Evolutionary conservation across 352 stramenopile genomes (phyloP), one percentile per base, ranked within the genome.

Genomic region (Pythium apleroticum): DNA sequence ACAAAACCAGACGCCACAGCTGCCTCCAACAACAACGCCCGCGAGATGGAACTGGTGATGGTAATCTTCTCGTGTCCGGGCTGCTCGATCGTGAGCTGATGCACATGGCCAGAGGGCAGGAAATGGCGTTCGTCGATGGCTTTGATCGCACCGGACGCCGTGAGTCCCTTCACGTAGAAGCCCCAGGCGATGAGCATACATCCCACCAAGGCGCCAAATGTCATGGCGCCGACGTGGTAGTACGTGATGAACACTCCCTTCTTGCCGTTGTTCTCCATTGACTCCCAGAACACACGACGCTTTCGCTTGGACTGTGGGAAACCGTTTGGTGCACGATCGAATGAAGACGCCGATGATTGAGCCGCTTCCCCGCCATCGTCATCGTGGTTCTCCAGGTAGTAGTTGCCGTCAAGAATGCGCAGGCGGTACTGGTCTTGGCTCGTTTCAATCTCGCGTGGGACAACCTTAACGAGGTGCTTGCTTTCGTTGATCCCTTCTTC

Each of bases 221-320:
- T 66, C 82, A 91, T 88, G 7, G 78, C 80, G 14, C 78, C 80
- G 25, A 86, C 77, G 57, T 91, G 82, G 41, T 86, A 88, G 52
- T 90, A 91, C 20, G 86, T 88, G 65, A 94, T 91, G 60, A 94
- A 91, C 43, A 94, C 80, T 27, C 86, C 86, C 55, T 66, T 71
- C 57, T 92, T 88, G 35, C 86, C 83, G 30, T 88, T 78, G 50
- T 86, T 90, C 31, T 82, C 81, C 52, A 94, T 90, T 14, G 79
- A 72, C 37, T 91, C 77, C 84, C 84, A 92, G 39, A 89, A 85
- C 8, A 87, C 71, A 27, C 64, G 65, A 22, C 59, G 59, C 25
- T 66, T 71, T 11, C 57, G 63, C 20, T 63, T 64, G 22, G 30
- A 55, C n/a, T 25, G n/a, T 3, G 30, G 33, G 37, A 43, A 53